Evolutionary conservation across 306 rosid genomes (phyloP).

Genomic region (Pyrus communis): DNA sequence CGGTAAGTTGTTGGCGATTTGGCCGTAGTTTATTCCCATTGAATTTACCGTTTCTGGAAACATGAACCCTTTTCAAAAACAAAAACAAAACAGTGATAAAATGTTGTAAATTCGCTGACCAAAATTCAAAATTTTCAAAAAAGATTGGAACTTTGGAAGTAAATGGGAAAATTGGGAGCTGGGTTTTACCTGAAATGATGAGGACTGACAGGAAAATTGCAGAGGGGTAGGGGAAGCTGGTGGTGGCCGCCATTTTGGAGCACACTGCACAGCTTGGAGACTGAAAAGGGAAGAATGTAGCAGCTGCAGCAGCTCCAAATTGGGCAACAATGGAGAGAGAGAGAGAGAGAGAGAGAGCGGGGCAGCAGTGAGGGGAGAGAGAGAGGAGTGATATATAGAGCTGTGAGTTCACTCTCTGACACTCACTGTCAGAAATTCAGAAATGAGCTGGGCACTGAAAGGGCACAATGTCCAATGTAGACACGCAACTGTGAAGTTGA

Average conservation of each 20-base stretch:
- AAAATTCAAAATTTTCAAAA: not conserved
- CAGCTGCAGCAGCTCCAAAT: not conserved
- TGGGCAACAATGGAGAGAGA: not conserved
- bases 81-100: not conserved
- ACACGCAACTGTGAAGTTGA: not conserved
- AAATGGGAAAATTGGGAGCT: not conserved
- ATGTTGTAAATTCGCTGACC: not conserved
- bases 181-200: conserved; percentile 12
- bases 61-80: conserved; percentile 10
- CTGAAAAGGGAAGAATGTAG: not conserved
- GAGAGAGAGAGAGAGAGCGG: not conserved
- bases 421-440: not conserved
- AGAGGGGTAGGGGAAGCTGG: not conserved
- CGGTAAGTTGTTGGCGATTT: conserved; percentile 82
- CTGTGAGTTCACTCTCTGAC: not conserved
- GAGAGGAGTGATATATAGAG: not conserved
- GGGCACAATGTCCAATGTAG: not conserved
- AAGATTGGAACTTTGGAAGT: not conserved
- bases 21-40: conserved; percentile 91
- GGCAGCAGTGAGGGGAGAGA: no score
- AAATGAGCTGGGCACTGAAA: not conserved
- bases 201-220: not conserved
- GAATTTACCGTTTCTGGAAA: conserved; percentile 30
- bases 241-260: not conserved
- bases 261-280: not conserved